A percentile compares a stretch with the other conserved stretches of the same genome.
Conservation (phyloP, 805 yeast species). For the Metschnikowia gelsemii region DNA sequence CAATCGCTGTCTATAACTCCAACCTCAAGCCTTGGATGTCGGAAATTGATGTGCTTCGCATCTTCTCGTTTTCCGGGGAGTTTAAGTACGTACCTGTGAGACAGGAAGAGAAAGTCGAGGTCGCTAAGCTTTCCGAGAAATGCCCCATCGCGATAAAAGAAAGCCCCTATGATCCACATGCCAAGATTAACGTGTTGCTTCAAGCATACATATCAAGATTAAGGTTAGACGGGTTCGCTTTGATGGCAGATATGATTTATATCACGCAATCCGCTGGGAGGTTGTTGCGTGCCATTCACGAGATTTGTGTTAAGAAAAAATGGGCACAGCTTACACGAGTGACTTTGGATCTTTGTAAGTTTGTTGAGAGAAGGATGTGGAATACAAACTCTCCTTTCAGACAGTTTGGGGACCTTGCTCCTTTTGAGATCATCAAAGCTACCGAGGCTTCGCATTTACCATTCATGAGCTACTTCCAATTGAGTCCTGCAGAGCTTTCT, state of each 20-base stretch:
- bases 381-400: constrained; percentile 78
- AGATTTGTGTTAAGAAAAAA: constrained; percentile 63
- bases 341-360: constrained; percentile 66
- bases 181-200: constrained; percentile 75
- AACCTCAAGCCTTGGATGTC: constrained; percentile 63
- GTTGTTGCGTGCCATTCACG: constrained; percentile 79
- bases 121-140: constrained; percentile 62
- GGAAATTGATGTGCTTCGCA: constrained; percentile 70
- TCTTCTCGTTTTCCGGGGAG: constrained; percentile 82
- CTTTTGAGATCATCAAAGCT: constrained; percentile 64
- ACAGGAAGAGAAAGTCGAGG: constrained; percentile 78
- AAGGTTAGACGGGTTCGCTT: constrained; percentile 79
- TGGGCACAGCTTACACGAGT: constrained; percentile 67
- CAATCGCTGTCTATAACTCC: constrained; percentile 65
- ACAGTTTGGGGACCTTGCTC: constrained; percentile 70
- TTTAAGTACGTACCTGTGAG: constrained; percentile 81
- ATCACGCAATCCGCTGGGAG: constrained; percentile 93
- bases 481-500: constrained; percentile 76
- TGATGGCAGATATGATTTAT: constrained; percentile 90
- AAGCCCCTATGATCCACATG: constrained; percentile 61
- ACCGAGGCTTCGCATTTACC: constrained; percentile 82
- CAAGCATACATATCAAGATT: constrained; percentile 86
- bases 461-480: constrained; percentile 71
- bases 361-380: constrained; percentile 86
- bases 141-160: constrained; percentile 90